phyloP scores from a whole-genome alignment of 495 filamentous ascomycete species.

The Neurospora tetraspora region DNA sequence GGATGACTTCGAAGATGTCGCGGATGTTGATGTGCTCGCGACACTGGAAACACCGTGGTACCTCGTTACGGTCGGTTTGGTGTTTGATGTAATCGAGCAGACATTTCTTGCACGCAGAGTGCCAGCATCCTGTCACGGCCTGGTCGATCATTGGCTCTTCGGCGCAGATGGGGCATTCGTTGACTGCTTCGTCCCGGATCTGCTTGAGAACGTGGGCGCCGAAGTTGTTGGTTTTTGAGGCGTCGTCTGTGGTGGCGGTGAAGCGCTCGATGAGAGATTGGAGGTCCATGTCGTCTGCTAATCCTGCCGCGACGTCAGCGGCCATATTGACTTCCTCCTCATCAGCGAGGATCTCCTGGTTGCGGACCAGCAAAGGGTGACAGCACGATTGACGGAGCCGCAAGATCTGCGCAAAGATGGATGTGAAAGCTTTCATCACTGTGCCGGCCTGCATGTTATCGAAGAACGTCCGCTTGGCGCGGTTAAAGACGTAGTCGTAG shows the following conservation, averaged over 20 bases:
- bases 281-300: slow-evolving; percentile 95
- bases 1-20: slow-evolving; percentile 85
- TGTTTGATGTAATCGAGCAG: slow-evolving; percentile 77
- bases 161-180: slow-evolving; percentile 89
- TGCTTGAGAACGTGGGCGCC: slow-evolving; percentile 79
- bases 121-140: slow-evolving; percentile 91
- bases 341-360: slow-evolving; percentile 73
- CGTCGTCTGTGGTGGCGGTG: slow-evolving; percentile 54
- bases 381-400: slow-evolving; percentile 91
- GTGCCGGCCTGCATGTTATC: slow-evolving; percentile 85
- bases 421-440: slow-evolving; percentile 85
- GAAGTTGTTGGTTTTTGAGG: slow-evolving; percentile 52
- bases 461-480: slow-evolving; percentile 73
- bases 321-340: slow-evolving; percentile 75
- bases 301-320: slow-evolving; percentile 66
- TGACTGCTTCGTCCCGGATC: slow-evolving; percentile 77
- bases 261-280: slow-evolving; percentile 76
- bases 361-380: slow-evolving; percentile 80
- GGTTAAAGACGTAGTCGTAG: slow-evolving; percentile 78
- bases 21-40: slow-evolving; percentile 69
- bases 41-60: slow-evolving; percentile 81
- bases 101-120: slow-evolving; percentile 90
- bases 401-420: slow-evolving; percentile 93
- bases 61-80: slow-evolving; percentile 62
- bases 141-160: slow-evolving; percentile 93